Evolutionary conservation across 139 green algal species (phyloP).

Genomic region (Pleodorina starrii): DNA sequence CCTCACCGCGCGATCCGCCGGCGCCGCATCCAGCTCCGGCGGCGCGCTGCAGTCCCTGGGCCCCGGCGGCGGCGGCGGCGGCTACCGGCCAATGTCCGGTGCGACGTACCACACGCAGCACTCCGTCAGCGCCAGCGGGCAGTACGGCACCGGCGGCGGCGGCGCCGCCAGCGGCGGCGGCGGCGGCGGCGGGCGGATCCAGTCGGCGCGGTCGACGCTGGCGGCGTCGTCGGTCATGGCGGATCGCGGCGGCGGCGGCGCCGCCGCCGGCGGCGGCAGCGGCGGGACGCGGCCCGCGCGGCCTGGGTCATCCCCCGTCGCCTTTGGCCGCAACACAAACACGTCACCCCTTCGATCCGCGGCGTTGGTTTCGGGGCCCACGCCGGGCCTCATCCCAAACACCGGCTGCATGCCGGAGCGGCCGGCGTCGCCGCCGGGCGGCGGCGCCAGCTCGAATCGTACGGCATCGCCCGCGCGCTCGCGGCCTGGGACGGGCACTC

Average conservation of each 20-base stretch:
- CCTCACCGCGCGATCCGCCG: background rate
- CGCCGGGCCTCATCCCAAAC: conserved; percentile 21
- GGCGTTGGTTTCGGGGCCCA: background rate
- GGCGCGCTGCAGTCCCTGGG: background rate
- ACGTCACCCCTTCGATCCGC: conserved; percentile 31
- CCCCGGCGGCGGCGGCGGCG: background rate
- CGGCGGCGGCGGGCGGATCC: background rate
- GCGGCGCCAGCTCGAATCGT: background rate
- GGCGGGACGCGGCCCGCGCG: background rate
- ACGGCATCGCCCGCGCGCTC: conserved; percentile 2
- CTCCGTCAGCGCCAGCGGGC: background rate
- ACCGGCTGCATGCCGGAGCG: background rate
- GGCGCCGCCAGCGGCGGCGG: background rate
- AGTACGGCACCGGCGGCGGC: background rate
- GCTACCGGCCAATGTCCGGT: background rate
- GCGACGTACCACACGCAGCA: conserved; percentile 10
- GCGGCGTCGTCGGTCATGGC: background rate
- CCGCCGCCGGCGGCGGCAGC: background rate
- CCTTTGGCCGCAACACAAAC: conserved; percentile 32
- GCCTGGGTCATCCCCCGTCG: conserved; percentile 36
- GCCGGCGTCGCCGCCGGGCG: background rate
- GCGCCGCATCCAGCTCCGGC: background rate
- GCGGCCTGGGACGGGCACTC: background rate
- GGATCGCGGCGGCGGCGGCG: background rate
- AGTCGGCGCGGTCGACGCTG: conserved; percentile 19